A percentile compares a stretch with the other conserved stretches of the same genome.
These are phyloP conservation scores for Galerina sulciceps DNA, from an alignment of 768 basidiomycete species.

Conservation along the genomic window DNA sequence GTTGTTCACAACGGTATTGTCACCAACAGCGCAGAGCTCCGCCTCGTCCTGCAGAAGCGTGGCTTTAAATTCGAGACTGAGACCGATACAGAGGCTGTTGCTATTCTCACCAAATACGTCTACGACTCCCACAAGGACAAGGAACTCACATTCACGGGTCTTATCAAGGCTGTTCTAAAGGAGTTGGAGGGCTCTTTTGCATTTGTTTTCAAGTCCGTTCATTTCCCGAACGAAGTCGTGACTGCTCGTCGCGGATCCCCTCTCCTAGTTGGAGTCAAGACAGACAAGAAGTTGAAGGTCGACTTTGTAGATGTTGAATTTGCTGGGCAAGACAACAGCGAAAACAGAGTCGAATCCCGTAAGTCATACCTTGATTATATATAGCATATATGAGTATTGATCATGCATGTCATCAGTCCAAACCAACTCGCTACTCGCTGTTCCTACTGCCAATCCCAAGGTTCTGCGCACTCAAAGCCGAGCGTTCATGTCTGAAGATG, in stretches of 20 bases:
- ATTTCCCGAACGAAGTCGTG: conserved; percentile 96
- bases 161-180: conserved; percentile 95
- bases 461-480: conserved; percentile 93
- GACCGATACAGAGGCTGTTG: conserved; percentile 97
- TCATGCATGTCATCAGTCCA: conserved; percentile 34
- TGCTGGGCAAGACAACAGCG: conserved; percentile 67
- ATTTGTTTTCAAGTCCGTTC: conserved; percentile 96
- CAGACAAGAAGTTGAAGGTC: conserved; percentile 99
- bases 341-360: conserved; percentile 42
- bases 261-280: conserved; percentile 97
- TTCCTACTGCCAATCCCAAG: conserved; percentile 69
- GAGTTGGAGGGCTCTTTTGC: conserved; percentile 99
- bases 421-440: conserved; percentile 65
- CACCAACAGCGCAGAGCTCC: conserved; percentile 89
- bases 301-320: conserved; percentile 99
- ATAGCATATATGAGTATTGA: conserved; percentile 14
- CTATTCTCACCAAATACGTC: conserved; percentile 94
- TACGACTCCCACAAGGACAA: conserved; percentile 92
- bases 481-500: conserved; percentile 98
- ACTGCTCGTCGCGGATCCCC: conserved; percentile 97
- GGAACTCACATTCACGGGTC: conserved; percentile 83
- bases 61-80: conserved; percentile 95
- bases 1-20: conserved; percentile 99
- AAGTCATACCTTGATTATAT: conserved; percentile 25
- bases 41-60: conserved; percentile 92